Percentiles rank a stretch among this genome's conserved stretches.
These are phyloP conservation scores for Pythium grandisporangium DNA, from an alignment of 352 stramenopile genomes.

Conservation along the genomic window DNA sequence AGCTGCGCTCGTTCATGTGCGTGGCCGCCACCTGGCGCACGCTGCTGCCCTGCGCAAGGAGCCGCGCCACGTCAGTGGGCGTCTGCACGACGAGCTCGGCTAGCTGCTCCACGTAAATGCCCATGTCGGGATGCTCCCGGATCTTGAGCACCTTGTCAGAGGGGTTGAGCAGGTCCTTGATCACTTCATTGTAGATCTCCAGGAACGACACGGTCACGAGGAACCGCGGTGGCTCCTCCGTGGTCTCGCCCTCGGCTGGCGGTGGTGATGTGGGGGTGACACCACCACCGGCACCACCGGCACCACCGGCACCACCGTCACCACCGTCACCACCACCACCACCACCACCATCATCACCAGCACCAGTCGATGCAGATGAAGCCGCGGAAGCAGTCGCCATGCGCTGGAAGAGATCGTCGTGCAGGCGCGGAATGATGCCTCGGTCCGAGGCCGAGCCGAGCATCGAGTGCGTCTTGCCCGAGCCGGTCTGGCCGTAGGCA, in stretches of 20 bases:
- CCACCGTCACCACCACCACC: too few relatives aligned
- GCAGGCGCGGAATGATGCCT: constrained; percentile 88
- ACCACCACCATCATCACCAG: too few relatives aligned
- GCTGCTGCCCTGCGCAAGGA: constrained; percentile 86
- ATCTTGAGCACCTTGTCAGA: constrained; percentile 89
- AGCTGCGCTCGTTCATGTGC: constrained; percentile 89
- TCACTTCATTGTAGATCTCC: constrained; percentile 94
- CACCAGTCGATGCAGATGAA: too few relatives aligned
- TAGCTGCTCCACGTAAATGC: constrained; percentile 90
- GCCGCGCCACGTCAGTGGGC: constrained; percentile 56
- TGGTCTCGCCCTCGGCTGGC: too few relatives aligned
- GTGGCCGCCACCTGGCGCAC: constrained; percentile 85
- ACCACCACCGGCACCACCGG: too few relatives aligned
- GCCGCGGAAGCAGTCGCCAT: constrained; percentile 23
- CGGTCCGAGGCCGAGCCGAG: constrained; percentile 60
- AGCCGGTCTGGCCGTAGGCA: constrained; percentile 66
- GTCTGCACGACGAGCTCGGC: constrained; percentile 80
- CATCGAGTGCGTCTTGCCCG: constrained; percentile 87
- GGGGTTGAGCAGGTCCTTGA: constrained; percentile 91
- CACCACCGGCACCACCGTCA: too few relatives aligned
- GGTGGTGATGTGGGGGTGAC: too few relatives aligned
- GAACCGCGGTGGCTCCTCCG: constrained; percentile 48
- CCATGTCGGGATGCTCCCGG: constrained; percentile 87
- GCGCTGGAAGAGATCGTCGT: constrained; percentile 73
- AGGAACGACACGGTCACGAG: constrained; percentile 90